Evolutionary conservation across 2,329 filamentous ascomycete species (phyloP).

Genomic region (Akanthomyces dipterigenus): DNA sequence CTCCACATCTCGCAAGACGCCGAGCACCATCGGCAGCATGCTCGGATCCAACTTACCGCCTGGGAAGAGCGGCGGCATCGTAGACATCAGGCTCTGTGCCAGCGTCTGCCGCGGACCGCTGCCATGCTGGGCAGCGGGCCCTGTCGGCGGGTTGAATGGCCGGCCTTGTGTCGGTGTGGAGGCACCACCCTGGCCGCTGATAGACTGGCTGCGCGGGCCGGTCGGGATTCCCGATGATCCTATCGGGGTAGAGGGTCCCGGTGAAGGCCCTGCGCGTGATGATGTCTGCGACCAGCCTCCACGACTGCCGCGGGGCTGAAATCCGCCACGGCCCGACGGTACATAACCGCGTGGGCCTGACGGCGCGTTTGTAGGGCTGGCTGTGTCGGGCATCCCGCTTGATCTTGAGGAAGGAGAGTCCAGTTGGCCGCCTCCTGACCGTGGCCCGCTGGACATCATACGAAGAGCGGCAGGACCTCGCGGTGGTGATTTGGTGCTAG

Average conservation of each 20-base stretch:
- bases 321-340: conserved; percentile 37
- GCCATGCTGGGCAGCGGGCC: conserved; percentile 38
- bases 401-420: conserved; percentile 21
- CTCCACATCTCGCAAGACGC: conserved; percentile 48
- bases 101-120: conserved; percentile 35
- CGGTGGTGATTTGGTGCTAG: conserved; percentile 40
- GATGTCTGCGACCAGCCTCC: conserved; percentile 36
- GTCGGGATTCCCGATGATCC: conserved; percentile 40
- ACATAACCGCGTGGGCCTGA: conserved; percentile 50
- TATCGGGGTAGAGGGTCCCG: conserved; percentile 33
- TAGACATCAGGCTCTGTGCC: conserved; percentile 45
- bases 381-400: conserved; percentile 30
- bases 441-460: conserved; percentile 40
- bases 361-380: conserved; percentile 44
- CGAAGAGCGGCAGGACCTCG: conserved; percentile 49
- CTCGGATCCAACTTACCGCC: conserved; percentile 48
- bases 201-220: conserved; percentile 35
- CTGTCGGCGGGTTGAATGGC: conserved; percentile 52
- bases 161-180: conserved; percentile 35
- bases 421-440: conserved; percentile 16
- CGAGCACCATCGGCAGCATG: conserved; percentile 35
- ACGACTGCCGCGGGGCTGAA: conserved; percentile 37
- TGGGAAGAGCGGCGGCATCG: conserved; percentile 44
- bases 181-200: conserved; percentile 18
- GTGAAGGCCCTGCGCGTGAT: conserved; percentile 27